Evolutionary conservation across 768 basidiomycete species (phyloP).

Genomic region (Cystobasidium ongulense): DNA sequence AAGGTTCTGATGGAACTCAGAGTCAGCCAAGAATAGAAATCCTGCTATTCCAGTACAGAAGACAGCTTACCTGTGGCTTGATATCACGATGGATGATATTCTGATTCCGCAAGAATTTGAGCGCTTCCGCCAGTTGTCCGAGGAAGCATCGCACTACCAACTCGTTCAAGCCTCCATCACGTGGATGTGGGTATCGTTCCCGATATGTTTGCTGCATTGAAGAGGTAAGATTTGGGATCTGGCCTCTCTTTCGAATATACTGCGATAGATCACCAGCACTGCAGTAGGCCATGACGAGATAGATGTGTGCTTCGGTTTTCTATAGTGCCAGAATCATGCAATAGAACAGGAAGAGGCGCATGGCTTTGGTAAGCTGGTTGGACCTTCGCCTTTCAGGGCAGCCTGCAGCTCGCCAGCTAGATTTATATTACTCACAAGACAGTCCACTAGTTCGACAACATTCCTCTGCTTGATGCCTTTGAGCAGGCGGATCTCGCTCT

Average conservation of each 20-base stretch:
- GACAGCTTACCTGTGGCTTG: constrained; percentile 55
- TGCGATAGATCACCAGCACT: constrained; percentile 90
- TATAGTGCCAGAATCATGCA: constrained; percentile 31
- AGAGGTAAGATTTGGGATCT: constrained; percentile 80
- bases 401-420: background rate
- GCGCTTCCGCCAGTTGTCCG: constrained; percentile 86
- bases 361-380: background rate
- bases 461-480: constrained; percentile 87
- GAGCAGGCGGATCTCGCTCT: constrained; percentile 92
- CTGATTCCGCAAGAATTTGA: constrained; percentile 79
- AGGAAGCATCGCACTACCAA: constrained; percentile 84
- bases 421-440: constrained; percentile 57
- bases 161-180: constrained; percentile 80
- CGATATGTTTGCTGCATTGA: constrained; percentile 60
- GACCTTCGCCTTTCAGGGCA: too few species aligned
- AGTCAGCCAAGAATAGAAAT: background rate
- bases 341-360: background rate
- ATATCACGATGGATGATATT: constrained; percentile 95
- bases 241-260: constrained; percentile 96
- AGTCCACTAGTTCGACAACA: constrained; percentile 85
- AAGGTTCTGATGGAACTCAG: constrained; percentile 58
- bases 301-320: constrained; percentile 54
- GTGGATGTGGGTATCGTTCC: constrained; percentile 71
- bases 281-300: constrained; percentile 96
- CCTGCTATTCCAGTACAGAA: background rate